Base-by-base conservation (phyloP, 2,329 filamentous ascomycete species). In the Lomentospora prolificans region DNA sequence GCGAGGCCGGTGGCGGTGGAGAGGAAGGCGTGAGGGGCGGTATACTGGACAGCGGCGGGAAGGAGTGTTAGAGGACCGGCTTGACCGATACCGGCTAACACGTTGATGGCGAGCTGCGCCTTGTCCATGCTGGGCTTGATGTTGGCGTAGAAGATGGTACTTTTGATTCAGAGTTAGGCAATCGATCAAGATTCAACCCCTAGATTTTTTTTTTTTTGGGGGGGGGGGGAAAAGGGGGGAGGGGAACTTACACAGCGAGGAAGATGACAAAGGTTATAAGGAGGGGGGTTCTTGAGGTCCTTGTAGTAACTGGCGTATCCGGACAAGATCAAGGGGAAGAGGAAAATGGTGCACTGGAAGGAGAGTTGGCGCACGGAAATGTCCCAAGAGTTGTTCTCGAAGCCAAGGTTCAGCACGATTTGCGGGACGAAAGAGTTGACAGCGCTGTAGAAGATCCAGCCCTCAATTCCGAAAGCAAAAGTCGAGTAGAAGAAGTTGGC, bases 401-500 rank as follows among this genome's bases (percentile, higher is more conserved):
- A 79, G 3, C 75, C 76, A 3, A 79, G 67, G 57, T 78, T 69
- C 3, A 78, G 68, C 2, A 74, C 66, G 51, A 79, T 72, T 56
- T 77, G 72, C 2, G 75, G 75, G 1, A 75, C 75, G 51, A 78
- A 66, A 22, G 72, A 72, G 63, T 78, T 78, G 57, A 79, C 74
- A 2, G 76, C 76, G 55, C 70, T 73, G 64, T 78, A 79, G 62
- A 79, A 81, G 55, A 81, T 78, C 78, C 78, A 82, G 12, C 78
- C 78, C 64, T 82, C 78, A 31, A 81, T 75, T 3, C 75, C 74
- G 58, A 81, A 81, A 3, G 78, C 78, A 61, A 80, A 79, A 8
- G 76, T 72, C 2, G 77, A 73, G 3, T 80, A 71, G 6, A 70
- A 73, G 60, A 82, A 81, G 62, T 82, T 82, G 10, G 73, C 74